Evolutionary conservation across 352 stramenopile genomes (phyloP).

Genomic region (Globisporangium nagaii): DNA sequence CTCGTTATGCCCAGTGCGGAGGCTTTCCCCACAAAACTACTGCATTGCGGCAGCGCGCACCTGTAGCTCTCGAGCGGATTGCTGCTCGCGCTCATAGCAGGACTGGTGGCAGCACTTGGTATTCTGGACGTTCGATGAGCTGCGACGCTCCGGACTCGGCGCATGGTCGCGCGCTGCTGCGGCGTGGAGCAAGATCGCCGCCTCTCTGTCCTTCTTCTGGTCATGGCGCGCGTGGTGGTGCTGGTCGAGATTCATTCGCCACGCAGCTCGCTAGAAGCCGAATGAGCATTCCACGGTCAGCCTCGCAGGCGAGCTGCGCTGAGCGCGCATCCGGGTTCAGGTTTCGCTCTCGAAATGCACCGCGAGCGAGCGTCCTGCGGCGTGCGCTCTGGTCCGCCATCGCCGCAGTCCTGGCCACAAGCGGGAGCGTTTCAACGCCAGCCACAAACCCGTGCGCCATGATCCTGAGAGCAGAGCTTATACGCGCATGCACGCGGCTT

Average conservation of each 20-base stretch:
- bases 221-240: conserved; percentile 2
- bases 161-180: neutral
- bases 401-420: too few species aligned
- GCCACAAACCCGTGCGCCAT: too few species aligned
- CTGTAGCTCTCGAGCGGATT: conserved; percentile 24
- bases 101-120: conserved; percentile 15
- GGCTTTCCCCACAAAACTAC: neutral
- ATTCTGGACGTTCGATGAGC: neutral
- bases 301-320: neutral
- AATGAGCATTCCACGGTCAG: neutral
- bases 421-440: too few species aligned
- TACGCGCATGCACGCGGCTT: too few species aligned
- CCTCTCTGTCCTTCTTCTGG: conserved; percentile 3
- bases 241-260: conserved; percentile 9
- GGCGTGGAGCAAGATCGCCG: neutral
- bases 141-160: conserved; percentile 7
- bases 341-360: too few species aligned
- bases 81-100: conserved; percentile 26
- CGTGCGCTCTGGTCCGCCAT: too few species aligned
- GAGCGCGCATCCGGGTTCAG: neutral
- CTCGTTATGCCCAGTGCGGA: too few species aligned
- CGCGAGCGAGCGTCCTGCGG: too few species aligned
- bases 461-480: too few species aligned
- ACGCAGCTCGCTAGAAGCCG: neutral
- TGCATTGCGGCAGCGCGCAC: conserved; percentile 7